Evolutionary conservation across 352 stramenopile species (phyloP), one percentile per base, ranked within the genome.

Genomic region (Pythium pyrilobum): DNA sequence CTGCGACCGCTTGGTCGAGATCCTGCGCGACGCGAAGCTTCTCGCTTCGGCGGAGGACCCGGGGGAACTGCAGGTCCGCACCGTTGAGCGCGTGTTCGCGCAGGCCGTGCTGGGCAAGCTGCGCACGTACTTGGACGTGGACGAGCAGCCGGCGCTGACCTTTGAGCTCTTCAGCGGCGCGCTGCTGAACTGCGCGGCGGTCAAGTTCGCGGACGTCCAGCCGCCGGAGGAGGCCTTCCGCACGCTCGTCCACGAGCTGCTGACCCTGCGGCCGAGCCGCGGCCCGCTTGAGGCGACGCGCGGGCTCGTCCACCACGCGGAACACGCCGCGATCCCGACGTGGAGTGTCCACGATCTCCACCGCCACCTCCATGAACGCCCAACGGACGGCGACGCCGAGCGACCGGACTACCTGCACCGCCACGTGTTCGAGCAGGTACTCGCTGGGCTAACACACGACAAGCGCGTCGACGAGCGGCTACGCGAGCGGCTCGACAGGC

Each of bases 91-190:
- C 20, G 66, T 85, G 18, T 87, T 87, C 46, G 77, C 74, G 1
- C 61, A 83, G 36, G 73, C 77, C 0, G 64, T 71, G 11, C 57
- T 87, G 43, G 77, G 77, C 32, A 83, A 85, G 47, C 63, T 87
- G 34, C 72, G 77, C 25, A 60, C 74, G 36, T 83, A 81, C 32
- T 42, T 87, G 4, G 77, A 87, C 45, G 64, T 63, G 0, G 73
- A 85, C 9, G 64, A 52, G 1, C 51, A 72, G 25, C 77, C 77
- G 12, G 72, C 68, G 5, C 59, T 87, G 25, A 74, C 74, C 0
- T 87, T 87, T 48, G 59, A 66, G 12, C 62, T 76, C 15, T 87
- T 87, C 48, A 76, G 69, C 16, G 77, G 74, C 0, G 70, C 72
- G 0, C 57, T 87, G 0, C 56, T 87, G 42, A 69, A 85, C 49